Base-by-base conservation (phyloP, 805 yeast genomes). In the Wickerhamomyces subpelliculosus region DNA sequence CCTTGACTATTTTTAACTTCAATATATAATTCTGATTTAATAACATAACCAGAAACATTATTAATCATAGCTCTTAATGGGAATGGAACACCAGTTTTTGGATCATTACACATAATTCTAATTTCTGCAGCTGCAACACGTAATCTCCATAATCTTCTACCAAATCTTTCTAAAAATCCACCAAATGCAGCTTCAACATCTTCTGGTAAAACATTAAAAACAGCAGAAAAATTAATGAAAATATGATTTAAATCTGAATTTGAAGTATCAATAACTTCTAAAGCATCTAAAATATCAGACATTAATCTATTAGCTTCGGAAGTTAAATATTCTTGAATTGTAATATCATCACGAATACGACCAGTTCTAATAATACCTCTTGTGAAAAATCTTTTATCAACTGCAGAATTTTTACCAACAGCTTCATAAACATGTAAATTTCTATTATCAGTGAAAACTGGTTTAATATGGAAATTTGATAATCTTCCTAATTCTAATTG, bases 131-230 rank as follows among this genome's bases (percentile, higher is more conserved):
- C 88, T 32, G 97, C 88, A 36, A 93, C 93, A 55, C 98, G 80
- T 55, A 94, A 73, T 67, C 97, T 79, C 95, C 97, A 86, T 58
- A 93, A 74, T 63, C 97, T 78, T 68, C 96, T 78, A 46, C 98
- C 98, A 51, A 93, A 93, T 65, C 98, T 80, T 65, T 90, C 97
- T 67, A 93, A 72, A 78, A 93, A 93, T 17, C 96, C 94, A 48
- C 96, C 97, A 63, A 93, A 89, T 4, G 98, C 97, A 45, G 87
- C 88, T 65, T 90, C 96, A 44, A 93, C 97, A 65, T 93, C 97
- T 53, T 83, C 85, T 33, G 97, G 96, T 43, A 86, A 79, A 41
- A 93, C 84, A 49, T 88, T 88, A 73, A 94, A 93, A 25, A 86
- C 90, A 47, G 96, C 95, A 37, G 96, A 83, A 65, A 93, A 93